Percentiles rank a stretch among this genome's conserved stretches.
These are phyloP conservation scores for Cladosporium colombiae DNA, from an alignment of 2,329 filamentous ascomycete species.

Conservation along the genomic window DNA sequence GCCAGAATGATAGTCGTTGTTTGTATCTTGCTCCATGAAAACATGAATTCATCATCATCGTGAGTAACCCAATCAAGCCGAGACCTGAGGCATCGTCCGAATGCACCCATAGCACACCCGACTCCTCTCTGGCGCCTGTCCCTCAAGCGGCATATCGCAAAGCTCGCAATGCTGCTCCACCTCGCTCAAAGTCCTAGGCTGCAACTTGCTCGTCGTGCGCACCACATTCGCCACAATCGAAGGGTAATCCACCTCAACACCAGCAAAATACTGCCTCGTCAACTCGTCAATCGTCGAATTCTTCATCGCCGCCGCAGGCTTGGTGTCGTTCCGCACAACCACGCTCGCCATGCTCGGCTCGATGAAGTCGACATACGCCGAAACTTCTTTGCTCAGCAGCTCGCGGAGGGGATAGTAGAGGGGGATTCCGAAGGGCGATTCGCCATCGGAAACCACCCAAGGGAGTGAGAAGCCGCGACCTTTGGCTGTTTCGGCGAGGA, in stretches of 20 bases:
- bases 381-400: slow-evolving; percentile 77
- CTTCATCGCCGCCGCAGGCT: slow-evolving; percentile 42
- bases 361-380: slow-evolving; percentile 58
- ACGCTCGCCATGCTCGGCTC: slow-evolving; percentile 23
- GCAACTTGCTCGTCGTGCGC: slow-evolving; percentile 81
- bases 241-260: slow-evolving; percentile 81
- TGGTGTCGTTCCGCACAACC: neutral
- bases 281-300: slow-evolving; percentile 88
- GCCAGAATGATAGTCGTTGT: neutral
- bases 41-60: neutral
- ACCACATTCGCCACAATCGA: slow-evolving; percentile 95
- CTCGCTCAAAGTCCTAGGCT: slow-evolving; percentile 45
- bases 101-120: slow-evolving; percentile 72
- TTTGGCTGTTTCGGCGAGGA: slow-evolving; percentile 85
- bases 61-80: neutral
- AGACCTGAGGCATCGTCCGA: slow-evolving; percentile 23
- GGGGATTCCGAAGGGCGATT: slow-evolving; percentile 49
- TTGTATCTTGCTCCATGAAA: neutral
- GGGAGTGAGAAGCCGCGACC: slow-evolving; percentile 82
- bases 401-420: slow-evolving; percentile 85
- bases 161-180: slow-evolving; percentile 57
- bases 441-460: slow-evolving; percentile 78
- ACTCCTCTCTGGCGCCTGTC: slow-evolving; percentile 33
- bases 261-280: slow-evolving; percentile 84
- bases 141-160: slow-evolving; percentile 65